Base-by-base conservation (phyloP, 768 basidiomycete species). In the Boletellus sp. region DNA sequence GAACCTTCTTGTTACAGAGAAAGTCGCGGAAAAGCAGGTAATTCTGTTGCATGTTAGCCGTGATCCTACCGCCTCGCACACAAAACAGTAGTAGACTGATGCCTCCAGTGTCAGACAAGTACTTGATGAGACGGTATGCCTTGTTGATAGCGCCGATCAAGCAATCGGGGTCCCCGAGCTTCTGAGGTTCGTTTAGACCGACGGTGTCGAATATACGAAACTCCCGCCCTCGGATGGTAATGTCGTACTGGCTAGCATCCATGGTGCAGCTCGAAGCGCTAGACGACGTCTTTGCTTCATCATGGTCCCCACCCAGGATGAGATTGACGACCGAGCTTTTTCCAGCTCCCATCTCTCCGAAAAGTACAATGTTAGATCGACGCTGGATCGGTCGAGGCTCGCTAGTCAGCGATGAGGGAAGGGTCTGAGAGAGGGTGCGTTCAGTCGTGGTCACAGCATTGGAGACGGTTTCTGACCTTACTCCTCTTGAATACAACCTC, bases 271-370 rank as follows among this genome's bases (percentile, higher is more conserved):
- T 66, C 7, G 51, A 50, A n/a, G 63, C 67, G 7, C 58, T 51
- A 20, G 61, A 65, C 16, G 71, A 72, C 2, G 59, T 60, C 5
- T 2, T 36, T 1, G 74, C 73, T 15, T 49, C 45, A 6, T 57
- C 60, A 15, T 5, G 49, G 3, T 66, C 50, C 1, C 33, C 23
- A 22, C 65, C 65, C 16, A 57, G 41, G 33, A 77, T 54, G 63
- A 77, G 69, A 55, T 76, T 77, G 49, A 75, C 55, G 13, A 77
- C 52, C 1, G 72, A 73, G 48, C 74, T 76, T 51, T 77, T 77
- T 1, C 71, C 70, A 8, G 56, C 56, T 4, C 67, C 66, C 39
- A 57, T 53, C 53, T 68, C 67, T 19, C 66, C 67, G 12, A 67
- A 67, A 42, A 67, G 52, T 8, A 67, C 60, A 0, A 67, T 42